These are phyloP conservation scores for Pythium periplocum DNA, from an alignment of 352 stramenopile genomes.

Conservation along the genomic window DNA sequence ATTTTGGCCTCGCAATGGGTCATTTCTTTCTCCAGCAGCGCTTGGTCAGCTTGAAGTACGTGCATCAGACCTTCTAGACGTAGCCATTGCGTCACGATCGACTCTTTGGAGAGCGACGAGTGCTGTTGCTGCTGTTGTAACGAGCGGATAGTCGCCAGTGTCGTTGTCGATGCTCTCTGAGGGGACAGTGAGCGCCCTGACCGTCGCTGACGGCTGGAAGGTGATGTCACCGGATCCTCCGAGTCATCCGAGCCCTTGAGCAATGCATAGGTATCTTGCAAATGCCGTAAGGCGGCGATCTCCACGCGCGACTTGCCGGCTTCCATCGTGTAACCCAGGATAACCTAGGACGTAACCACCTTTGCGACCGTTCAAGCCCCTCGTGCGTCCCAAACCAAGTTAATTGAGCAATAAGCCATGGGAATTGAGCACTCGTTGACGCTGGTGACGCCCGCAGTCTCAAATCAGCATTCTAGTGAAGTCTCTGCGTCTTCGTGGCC, in stretches of 20 bases:
- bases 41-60: constrained; percentile 8
- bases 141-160: constrained; percentile 17
- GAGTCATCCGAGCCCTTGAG: no score
- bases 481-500: constrained; percentile 1
- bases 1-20: constrained; percentile 12
- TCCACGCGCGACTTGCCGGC: constrained; percentile 20
- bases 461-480: background rate
- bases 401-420: constrained; percentile 14
- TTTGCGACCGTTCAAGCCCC: no score
- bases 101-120: background rate
- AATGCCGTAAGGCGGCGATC: constrained; percentile 24
- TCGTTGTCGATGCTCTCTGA: background rate
- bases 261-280: constrained; percentile 20
- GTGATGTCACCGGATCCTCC: no score
- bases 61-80: constrained; percentile 12
- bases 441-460: background rate
- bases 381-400: no score
- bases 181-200: no score
- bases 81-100: constrained; percentile 23
- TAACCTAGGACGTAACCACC: no score
- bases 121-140: constrained; percentile 14
- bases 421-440: constrained; percentile 32
- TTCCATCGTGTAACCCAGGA: background rate
- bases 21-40: constrained; percentile 22
- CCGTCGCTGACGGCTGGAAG: no score